These are phyloP conservation scores for Rhododendron vialii DNA, from an alignment of 148 eudicot genomes.

Conservation along the genomic window DNA sequence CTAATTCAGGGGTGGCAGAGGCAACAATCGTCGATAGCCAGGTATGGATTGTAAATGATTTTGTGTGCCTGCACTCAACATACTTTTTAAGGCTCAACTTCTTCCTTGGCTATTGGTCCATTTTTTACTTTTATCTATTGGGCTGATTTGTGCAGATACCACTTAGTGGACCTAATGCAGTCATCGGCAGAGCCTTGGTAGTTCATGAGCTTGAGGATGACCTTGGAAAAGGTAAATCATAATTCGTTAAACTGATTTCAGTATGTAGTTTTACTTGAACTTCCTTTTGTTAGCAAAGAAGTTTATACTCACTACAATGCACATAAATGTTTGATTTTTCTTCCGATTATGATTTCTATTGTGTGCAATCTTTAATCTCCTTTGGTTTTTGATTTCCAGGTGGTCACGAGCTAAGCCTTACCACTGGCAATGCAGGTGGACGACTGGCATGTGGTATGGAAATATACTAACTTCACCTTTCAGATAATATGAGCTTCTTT, in stretches of 20 bases:
- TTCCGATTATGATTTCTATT: neutral
- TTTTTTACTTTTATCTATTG: neutral
- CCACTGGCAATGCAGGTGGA: conserved; percentile 97
- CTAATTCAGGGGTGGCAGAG: conserved; percentile 77
- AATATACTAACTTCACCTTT: neutral
- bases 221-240: conserved; percentile 80
- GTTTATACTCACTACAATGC: neutral
- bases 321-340: neutral
- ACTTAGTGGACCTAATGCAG: conserved; percentile 73
- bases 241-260: neutral
- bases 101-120: neutral
- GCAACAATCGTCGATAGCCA: conserved; percentile 76
- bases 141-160: conserved; percentile 61
- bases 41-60: conserved; percentile 28
- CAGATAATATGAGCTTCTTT: neutral
- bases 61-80: neutral
- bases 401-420: conserved; percentile 90
- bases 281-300: neutral
- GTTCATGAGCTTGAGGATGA: conserved; percentile 97
- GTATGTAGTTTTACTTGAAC: neutral
- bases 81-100: neutral
- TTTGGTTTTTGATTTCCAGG: conserved; percentile 43
- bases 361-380: neutral
- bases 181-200: conserved; percentile 87
- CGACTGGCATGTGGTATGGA: conserved; percentile 93